Percentiles rank a stretch among this genome's conserved stretches.
Evolutionary conservation across 2,329 filamentous ascomycete genomes (phyloP).

Genomic region (Furcasterigmium furcatum): DNA sequence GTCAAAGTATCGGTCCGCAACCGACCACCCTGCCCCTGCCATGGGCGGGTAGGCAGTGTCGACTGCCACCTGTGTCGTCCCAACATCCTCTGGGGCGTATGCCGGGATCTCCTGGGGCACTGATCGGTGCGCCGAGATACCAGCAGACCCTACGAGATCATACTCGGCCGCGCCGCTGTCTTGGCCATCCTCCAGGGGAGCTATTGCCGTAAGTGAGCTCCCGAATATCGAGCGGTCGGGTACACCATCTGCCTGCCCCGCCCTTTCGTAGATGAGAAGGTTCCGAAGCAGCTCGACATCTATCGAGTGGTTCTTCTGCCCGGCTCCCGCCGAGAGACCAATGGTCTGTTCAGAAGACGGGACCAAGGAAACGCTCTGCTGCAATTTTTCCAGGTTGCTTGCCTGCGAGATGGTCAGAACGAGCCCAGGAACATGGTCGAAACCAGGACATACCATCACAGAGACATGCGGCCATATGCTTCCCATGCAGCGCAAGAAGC

Average conservation of each 20-base stretch:
- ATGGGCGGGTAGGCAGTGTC: background rate
- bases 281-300: constrained; percentile 30
- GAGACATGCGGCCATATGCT: constrained; percentile 18
- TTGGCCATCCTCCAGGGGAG: constrained; percentile 2
- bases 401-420: background rate
- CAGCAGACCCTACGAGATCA: constrained; percentile 30
- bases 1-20: constrained; percentile 14
- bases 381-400: background rate
- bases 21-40: background rate
- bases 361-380: constrained; percentile 4
- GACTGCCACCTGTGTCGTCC: background rate
- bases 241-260: constrained; percentile 17
- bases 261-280: constrained; percentile 29
- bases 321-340: too few species aligned
- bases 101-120: constrained; percentile 27
- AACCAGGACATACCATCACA: constrained; percentile 18
- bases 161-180: constrained; percentile 22
- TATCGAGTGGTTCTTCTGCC: constrained; percentile 21
- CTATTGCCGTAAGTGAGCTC: constrained; percentile 6
- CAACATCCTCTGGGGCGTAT: constrained; percentile 27
- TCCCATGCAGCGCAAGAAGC: constrained; percentile 18
- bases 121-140: constrained; percentile 32
- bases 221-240: constrained; percentile 19
- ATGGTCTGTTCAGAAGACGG: background rate
- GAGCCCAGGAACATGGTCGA: too few species aligned